Base-by-base conservation (phyloP, 2,329 filamentous ascomycete species). In the Gaeumannomyces sp. region DNA sequence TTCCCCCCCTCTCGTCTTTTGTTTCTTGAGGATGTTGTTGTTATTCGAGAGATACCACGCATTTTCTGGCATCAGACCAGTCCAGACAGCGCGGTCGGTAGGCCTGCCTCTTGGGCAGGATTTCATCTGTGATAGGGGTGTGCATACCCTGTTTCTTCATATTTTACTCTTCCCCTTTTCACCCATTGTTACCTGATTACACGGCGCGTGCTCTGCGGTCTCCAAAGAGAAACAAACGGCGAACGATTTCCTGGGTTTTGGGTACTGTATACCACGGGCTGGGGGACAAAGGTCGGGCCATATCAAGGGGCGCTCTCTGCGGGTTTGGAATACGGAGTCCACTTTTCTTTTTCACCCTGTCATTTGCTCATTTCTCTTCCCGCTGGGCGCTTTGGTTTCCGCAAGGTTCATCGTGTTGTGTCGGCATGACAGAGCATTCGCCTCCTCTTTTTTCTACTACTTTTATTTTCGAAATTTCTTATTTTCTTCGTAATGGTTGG, bases 381-480 rank as follows among this genome's bases (percentile, higher is more conserved):
- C 45, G 45, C 45, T 25, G 45, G 19, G 22, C 19, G 22, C 7
- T 53, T 11, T 53, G 6, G 19, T 53, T 53, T 53, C 45, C 19
- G 45, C 45, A 53, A 53, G 22, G 45, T 11, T 53, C 6, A 53
- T n/a, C 8, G 19, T n/a, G n/a, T 53, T 53, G 45, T 53, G 45
- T 2, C n/a, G 7, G 45, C 45, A 10, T 11, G 45, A 25, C 19
- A 53, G 14, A n/a, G 45, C 5, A 19, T 45, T 16, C 5, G 16
- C 14, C 38, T 53, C 19, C 62, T 66, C 64, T 68, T 68, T 16
- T 59, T 66, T 66, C 59, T 53, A 22, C 19, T 60, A 53, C 16
- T n/a, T 13, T 25, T 35, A 45, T 63, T 59, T 57, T 25, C 11
- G 16, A 29, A 28, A 59, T 13, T 61, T 10, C 14, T n/a, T 33